Conservation (phyloP, 805 yeast genomes). For the Candida suzukii region DNA sequence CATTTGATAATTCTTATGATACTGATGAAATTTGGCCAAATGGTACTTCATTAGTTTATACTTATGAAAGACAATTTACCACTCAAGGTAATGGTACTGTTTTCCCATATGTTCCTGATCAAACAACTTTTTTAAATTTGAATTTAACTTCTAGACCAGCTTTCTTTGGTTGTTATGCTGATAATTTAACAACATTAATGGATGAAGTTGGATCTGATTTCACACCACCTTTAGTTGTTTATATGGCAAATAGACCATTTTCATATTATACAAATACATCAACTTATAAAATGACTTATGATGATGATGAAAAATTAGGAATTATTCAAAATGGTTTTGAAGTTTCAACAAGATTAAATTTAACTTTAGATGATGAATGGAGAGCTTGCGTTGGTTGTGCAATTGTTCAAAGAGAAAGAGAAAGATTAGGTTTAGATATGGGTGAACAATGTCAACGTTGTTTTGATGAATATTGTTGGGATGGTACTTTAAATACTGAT, state of each 20-base stretch:
- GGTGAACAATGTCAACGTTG: constrained; percentile 68
- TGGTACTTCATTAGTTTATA: constrained; percentile 50
- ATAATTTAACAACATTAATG: constrained; percentile 48
- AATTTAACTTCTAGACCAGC: constrained; percentile 65
- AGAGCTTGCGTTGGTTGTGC: constrained; percentile 78
- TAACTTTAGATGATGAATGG: constrained; percentile 65
- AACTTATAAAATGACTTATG: constrained; percentile 60
- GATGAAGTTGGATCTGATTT: constrained; percentile 28
- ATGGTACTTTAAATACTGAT: constrained; percentile 19
- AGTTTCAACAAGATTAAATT: constrained; percentile 54
- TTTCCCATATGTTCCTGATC: constrained; percentile 79
- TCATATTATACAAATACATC: constrained; percentile 64
- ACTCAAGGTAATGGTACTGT: constrained; percentile 49
- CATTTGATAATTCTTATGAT: constrained; percentile 64
- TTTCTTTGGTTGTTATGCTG: constrained; percentile 77
- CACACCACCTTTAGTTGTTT: constrained; percentile 70
- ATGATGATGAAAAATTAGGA: constrained; percentile 44
- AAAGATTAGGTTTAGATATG: constrained; percentile 52
- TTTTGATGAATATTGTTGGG: constrained; percentile 64
- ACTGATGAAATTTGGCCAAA: constrained; percentile 57
- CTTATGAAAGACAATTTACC: constrained; percentile 54
- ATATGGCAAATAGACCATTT: constrained; percentile 67
- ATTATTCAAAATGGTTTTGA: constrained; percentile 74
- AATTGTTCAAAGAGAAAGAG: constrained; percentile 69
- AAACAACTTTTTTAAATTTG: constrained; percentile 45